Percentiles rank a stretch among this genome's conserved stretches.
Conservation (phyloP, 371 early-diverging fungal genomes). For the Rozella allomycis region DNA sequence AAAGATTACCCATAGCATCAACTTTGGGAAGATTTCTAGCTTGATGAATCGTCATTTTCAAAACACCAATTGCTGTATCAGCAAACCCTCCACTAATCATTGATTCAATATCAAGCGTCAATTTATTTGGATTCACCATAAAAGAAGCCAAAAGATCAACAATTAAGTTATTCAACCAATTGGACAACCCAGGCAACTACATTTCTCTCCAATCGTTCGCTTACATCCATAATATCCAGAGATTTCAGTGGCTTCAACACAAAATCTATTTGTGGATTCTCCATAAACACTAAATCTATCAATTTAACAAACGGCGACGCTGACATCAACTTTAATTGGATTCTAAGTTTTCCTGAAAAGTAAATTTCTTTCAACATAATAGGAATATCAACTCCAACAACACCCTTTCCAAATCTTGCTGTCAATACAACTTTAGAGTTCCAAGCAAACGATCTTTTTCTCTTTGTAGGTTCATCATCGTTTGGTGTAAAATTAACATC, state of each 20-base stretch:
- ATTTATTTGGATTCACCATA: slow-evolving; percentile 43
- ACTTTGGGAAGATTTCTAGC: slow-evolving; percentile 1
- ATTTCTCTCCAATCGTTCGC: slow-evolving; percentile 10
- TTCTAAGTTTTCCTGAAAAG: slow-evolving; percentile 42
- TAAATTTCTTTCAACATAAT: slow-evolving; percentile 76
- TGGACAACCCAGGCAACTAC: slow-evolving; percentile 11
- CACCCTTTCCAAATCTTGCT: slow-evolving; percentile 67
- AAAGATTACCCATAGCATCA: slow-evolving; percentile 12
- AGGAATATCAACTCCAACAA: slow-evolving; percentile 70
- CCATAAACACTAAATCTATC: slow-evolving; percentile 63
- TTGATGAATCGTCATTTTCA: background rate
- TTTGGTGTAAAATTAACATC: slow-evolving; percentile 67
- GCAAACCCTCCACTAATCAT: slow-evolving; percentile 46
- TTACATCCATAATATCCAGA: slow-evolving; percentile 58
- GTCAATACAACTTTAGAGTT: slow-evolving; percentile 85
- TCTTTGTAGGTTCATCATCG: slow-evolving; percentile 17
- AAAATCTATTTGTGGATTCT: slow-evolving; percentile 77
- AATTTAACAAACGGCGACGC: slow-evolving; percentile 70
- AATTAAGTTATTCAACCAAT: background rate
- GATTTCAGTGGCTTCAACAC: slow-evolving; percentile 59
- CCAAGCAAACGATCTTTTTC: slow-evolving; percentile 4
- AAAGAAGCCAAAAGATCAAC: background rate
- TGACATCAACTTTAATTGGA: slow-evolving; percentile 56
- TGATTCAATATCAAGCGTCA: slow-evolving; percentile 54
- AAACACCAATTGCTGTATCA: slow-evolving; percentile 10